phyloP scores from a whole-genome alignment of 352 stramenopile species.

The Pythium rishiriense region DNA sequence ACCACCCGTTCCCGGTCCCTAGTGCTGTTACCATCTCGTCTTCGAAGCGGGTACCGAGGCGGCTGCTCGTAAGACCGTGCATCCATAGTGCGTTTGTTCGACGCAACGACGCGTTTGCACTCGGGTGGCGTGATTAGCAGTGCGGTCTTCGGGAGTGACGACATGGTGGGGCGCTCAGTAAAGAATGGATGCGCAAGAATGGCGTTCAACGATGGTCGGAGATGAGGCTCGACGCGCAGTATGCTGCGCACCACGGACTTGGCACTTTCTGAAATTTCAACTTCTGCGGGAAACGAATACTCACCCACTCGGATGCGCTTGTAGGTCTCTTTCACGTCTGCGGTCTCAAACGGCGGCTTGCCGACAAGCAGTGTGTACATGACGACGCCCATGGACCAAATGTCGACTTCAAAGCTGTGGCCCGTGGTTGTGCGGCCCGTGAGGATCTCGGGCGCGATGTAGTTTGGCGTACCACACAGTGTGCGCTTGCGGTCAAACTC shows the following conservation, averaged over 20 bases:
- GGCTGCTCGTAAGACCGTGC: slow-evolving; percentile 21
- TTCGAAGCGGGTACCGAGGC: slow-evolving; percentile 19
- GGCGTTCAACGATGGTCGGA: slow-evolving; percentile 67
- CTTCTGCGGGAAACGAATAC: slow-evolving; percentile 93
- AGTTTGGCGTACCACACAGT: slow-evolving; percentile 95
- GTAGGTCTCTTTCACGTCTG: slow-evolving; percentile 98
- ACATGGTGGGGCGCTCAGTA: slow-evolving; percentile 51
- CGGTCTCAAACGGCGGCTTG: slow-evolving; percentile 96
- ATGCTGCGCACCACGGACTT: slow-evolving; percentile 79
- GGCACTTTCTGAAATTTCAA: slow-evolving; percentile 81
- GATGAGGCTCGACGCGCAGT: slow-evolving; percentile 64
- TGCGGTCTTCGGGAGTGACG: slow-evolving; percentile 56
- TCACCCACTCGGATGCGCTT: slow-evolving; percentile 96
- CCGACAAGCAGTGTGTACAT: slow-evolving; percentile 97
- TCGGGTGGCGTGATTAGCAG: slow-evolving; percentile 71
- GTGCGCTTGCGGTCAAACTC: slow-evolving; percentile 94
- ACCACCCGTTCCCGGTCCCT: slow-evolving; percentile 3
- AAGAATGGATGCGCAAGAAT: slow-evolving; percentile 86
- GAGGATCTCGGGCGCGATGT: slow-evolving; percentile 93
- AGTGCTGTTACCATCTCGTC: slow-evolving; percentile 19
- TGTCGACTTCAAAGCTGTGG: slow-evolving; percentile 98
- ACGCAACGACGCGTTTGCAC: slow-evolving; percentile 42
- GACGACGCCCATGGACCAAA: slow-evolving; percentile 98
- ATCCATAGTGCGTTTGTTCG: slow-evolving; percentile 31
- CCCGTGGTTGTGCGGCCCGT: slow-evolving; percentile 87